Percentiles rank a stretch among this genome's conserved stretches.
Evolutionary conservation across 352 stramenopile genomes (phyloP).

Genomic region (Globisporangium okanoganense): DNA sequence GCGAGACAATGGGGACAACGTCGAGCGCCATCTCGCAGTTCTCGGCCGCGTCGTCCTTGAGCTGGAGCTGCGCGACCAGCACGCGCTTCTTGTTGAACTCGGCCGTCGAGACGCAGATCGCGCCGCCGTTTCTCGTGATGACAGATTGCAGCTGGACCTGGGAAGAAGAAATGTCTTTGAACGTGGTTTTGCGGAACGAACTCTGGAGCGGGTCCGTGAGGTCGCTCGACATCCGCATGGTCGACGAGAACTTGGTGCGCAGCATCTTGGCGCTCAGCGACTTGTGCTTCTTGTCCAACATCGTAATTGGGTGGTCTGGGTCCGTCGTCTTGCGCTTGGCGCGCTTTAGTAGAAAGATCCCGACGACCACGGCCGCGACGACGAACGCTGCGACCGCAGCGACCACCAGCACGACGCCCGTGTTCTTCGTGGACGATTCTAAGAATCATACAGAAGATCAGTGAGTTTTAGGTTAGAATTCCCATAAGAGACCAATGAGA

Average conservation of each 20-base stretch:
- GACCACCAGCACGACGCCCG: conserved; percentile 36
- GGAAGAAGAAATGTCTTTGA: conserved; percentile 42
- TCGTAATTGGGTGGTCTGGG: conserved; percentile 27
- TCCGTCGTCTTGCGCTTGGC: conserved; percentile 44
- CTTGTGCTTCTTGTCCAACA: conserved; percentile 34
- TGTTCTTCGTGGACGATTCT: conserved; percentile 8
- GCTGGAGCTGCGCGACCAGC: conserved; percentile 48
- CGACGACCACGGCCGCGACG: conserved; percentile 35
- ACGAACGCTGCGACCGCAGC: conserved; percentile 37
- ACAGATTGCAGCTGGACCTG: conserved; percentile 39
- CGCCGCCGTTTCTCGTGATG: conserved; percentile 41
- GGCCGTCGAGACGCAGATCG: conserved; percentile 41
- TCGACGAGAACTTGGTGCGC: conserved; percentile 17
- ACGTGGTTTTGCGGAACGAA: conserved; percentile 47
- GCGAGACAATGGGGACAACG: conserved; percentile 53
- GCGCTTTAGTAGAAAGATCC: conserved; percentile 54
- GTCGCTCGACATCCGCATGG: conserved; percentile 24
- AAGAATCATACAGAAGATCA: neutral
- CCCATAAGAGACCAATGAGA: neutral
- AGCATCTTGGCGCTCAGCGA: conserved; percentile 21
- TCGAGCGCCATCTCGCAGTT: conserved; percentile 53
- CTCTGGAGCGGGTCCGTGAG: conserved; percentile 26
- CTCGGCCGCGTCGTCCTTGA: conserved; percentile 48
- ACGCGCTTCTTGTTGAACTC: conserved; percentile 48
- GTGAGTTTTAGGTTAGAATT: neutral